Evolutionary conservation across 2,329 filamentous ascomycete genomes (phyloP).

Genomic region (Metarhizium anisopliae): DNA sequence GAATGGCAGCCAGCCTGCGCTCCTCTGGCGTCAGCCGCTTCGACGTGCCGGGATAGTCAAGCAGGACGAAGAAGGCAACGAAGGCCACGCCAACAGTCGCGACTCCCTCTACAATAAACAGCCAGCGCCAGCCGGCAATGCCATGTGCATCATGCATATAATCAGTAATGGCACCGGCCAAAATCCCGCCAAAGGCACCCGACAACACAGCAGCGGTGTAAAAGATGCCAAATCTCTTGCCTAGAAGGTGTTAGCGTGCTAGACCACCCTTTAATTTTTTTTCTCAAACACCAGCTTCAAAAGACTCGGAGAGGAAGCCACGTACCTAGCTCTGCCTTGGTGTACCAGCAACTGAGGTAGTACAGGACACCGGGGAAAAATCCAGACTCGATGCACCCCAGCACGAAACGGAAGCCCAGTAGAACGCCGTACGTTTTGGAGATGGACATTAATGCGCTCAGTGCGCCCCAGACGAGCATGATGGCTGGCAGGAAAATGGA

Average conservation of each 20-base stretch:
- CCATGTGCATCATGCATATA: slow-evolving; percentile 44
- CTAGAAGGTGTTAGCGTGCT: background rate
- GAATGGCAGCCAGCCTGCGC: slow-evolving; percentile 3
- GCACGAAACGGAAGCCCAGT: slow-evolving; percentile 33
- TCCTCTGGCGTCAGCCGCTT: slow-evolving; percentile 46
- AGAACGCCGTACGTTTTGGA: slow-evolving; percentile 38
- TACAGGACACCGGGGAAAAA: slow-evolving; percentile 44
- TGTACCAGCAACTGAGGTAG: slow-evolving; percentile 49
- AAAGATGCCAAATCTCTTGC: slow-evolving; percentile 47
- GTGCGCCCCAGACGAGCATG: slow-evolving; percentile 35
- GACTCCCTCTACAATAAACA: slow-evolving; percentile 60
- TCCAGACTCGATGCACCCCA: slow-evolving; percentile 41
- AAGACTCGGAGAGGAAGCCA: background rate
- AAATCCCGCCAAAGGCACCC: slow-evolving; percentile 55
- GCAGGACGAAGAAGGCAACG: slow-evolving; percentile 52
- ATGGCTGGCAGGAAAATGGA: slow-evolving; percentile 40
- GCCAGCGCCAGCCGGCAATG: slow-evolving; percentile 56
- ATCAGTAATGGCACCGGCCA: slow-evolving; percentile 50
- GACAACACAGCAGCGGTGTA: slow-evolving; percentile 50
- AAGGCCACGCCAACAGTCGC: slow-evolving; percentile 42
- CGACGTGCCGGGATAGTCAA: slow-evolving; percentile 55
- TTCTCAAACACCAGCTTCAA: background rate
- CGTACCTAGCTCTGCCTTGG: slow-evolving; percentile 12
- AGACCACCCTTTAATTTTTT: accelerated
- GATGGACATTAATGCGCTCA: slow-evolving; percentile 37